A percentile compares a stretch with the other conserved stretches of the same genome.
Evolutionary conservation across 208 protist genomes (phyloP).

Genomic region (Balamuthia mandrillaris): DNA sequence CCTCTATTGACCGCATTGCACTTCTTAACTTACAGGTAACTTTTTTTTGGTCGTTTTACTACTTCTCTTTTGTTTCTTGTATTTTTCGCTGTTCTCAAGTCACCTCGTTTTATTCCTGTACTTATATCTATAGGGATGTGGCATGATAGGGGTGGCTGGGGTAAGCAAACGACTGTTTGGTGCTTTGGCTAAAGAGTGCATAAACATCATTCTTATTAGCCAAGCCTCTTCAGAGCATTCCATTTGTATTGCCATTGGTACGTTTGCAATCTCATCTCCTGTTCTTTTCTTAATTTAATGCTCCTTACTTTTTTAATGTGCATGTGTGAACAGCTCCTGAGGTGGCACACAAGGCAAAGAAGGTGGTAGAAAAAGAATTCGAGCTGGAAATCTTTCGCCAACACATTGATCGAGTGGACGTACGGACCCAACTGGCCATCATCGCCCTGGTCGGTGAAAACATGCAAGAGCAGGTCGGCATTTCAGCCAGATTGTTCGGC

Average conservation of each 20-base stretch:
- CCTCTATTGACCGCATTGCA: constrained; percentile 39
- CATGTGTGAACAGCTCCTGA: too few relatives aligned
- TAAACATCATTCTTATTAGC: constrained; percentile 37
- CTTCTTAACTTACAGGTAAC: constrained; percentile 24
- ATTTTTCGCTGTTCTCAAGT: not conserved
- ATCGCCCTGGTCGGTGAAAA: constrained; percentile 57
- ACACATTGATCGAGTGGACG: not conserved
- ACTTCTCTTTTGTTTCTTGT: not conserved
- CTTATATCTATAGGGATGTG: not conserved
- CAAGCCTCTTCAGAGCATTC: constrained; percentile 58
- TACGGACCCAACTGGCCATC: constrained; percentile 39
- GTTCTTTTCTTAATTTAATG: too few relatives aligned
- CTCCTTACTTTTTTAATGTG: too few relatives aligned
- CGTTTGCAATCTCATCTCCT: too few relatives aligned
- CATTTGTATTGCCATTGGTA: constrained; percentile 56
- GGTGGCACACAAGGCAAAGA: too few relatives aligned
- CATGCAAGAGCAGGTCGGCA: constrained; percentile 42
- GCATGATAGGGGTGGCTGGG: constrained; percentile 53
- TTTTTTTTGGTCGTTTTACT: not conserved
- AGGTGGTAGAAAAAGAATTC: constrained; percentile 20
- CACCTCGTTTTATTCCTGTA: not conserved
- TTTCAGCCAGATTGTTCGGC: constrained; percentile 46
- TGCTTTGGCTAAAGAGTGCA: constrained; percentile 1
- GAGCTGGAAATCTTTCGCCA: constrained; percentile 22
- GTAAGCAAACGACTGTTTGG: constrained; percentile 38